Evolutionary conservation across 2,329 filamentous ascomycete species (phyloP), one percentile per base, ranked within the genome.

Genomic region (Madurella mycetomatis): DNA sequence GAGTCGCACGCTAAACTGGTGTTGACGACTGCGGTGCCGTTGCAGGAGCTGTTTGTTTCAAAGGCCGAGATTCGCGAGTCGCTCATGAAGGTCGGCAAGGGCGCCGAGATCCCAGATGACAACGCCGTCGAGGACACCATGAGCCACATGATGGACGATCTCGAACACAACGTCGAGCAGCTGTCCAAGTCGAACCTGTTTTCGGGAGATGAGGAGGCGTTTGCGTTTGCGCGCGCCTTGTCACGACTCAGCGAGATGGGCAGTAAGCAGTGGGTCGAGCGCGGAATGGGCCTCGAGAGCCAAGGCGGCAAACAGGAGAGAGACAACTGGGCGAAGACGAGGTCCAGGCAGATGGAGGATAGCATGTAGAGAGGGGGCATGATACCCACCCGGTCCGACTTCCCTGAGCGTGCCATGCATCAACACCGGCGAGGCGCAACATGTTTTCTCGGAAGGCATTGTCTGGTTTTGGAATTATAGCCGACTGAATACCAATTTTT

Each of bases 1-100:
- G 94, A 99, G 71, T 79, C 80, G 30, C 82, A 92, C 70, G 92
- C 91, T n/a, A 97, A 96, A 73, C 81, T 99, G 8, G 92, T 97
- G 15, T 81, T 99, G 53, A 99, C 94, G 0, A 92, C 89, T 2
- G 90, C 86, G 41, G 89, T 92, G 47, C 90, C 92, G 0, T 76
- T 99, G 2, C 83, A 84, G 8, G 86, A 95, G 67, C 83, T 97
- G 34, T 99, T 97, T 72, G 79, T 95, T 44, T 90, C 88, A 18
- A 77, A 82, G 15, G 76, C 82, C 15, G 88, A 92, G 68, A 75
- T 90, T 47, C 78, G 82, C 42, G 80, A 85, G 62, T 78, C 84
- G 8, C 67, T 85, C 13, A 70, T 78, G 47, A 46, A 52, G 18
- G 4, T 34, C 4, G 72, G 81, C 41, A 72, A 76, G 9, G 71